phyloP scores from a whole-genome alignment of 2,329 filamentous ascomycete genomes.

The Neospermospora avenae region DNA sequence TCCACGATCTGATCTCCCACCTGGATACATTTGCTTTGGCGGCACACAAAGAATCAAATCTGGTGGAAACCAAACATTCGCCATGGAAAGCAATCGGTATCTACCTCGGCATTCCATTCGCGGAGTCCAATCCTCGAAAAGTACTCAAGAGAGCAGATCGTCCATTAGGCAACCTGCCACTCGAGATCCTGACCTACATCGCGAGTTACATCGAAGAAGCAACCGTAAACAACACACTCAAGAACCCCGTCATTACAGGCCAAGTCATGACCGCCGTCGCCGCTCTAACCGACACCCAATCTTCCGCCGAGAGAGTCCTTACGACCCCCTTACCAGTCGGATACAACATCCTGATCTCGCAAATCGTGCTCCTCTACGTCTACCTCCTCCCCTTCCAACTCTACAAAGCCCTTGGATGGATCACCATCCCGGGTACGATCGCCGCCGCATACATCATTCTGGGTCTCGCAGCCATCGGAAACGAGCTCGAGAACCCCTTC shows the following conservation, averaged over 20 bases:
- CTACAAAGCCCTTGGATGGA: slow-evolving; percentile 58
- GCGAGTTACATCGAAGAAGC: slow-evolving; percentile 38
- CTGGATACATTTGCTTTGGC: slow-evolving; percentile 70
- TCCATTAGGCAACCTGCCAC: slow-evolving; percentile 77
- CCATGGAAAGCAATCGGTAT: slow-evolving; percentile 63
- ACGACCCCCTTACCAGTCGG: slow-evolving; percentile 80
- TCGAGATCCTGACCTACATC: slow-evolving; percentile 75
- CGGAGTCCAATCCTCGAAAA: slow-evolving; percentile 75
- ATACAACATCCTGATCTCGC: slow-evolving; percentile 79
- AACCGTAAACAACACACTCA: slow-evolving; percentile 37
- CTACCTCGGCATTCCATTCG: slow-evolving; percentile 73
- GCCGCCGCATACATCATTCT: slow-evolving; percentile 78
- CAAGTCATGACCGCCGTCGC: slow-evolving; percentile 42
- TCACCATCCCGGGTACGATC: slow-evolving; percentile 74
- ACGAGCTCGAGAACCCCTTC: slow-evolving; percentile 83
- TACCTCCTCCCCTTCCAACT: slow-evolving; percentile 81
- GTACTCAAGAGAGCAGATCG: slow-evolving; percentile 67
- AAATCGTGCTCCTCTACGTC: slow-evolving; percentile 85
- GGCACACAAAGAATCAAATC: slow-evolving; percentile 45
- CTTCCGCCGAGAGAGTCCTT: slow-evolving; percentile 72
- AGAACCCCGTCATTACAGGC: slow-evolving; percentile 26
- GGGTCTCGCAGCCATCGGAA: slow-evolving; percentile 70
- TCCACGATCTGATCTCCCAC: slow-evolving; percentile 66
- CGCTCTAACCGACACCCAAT: slow-evolving; percentile 68
- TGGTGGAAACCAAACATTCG: slow-evolving; percentile 30